phyloP scores from a whole-genome alignment of 371 early-diverging fungal genomes.

The Syncephalis plumigaleata region DNA sequence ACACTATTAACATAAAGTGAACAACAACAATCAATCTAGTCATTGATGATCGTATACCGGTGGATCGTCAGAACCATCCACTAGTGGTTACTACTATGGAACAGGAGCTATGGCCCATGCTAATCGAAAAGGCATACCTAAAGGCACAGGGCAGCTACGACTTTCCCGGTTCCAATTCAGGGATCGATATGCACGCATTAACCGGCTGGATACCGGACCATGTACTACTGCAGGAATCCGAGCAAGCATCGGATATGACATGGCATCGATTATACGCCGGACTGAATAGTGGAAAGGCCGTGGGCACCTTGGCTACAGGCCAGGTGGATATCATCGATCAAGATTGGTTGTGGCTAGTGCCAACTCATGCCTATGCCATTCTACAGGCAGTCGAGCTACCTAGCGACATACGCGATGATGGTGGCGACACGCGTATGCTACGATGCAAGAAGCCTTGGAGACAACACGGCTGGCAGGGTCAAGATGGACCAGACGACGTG shows the following conservation, averaged over 20 bases:
- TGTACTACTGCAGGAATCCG: conserved; percentile 47
- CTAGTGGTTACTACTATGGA: conserved; percentile 58
- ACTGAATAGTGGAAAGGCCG: conserved; percentile 23
- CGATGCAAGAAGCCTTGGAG: conserved; percentile 88
- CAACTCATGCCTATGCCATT: conserved; percentile 82
- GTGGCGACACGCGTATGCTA: conserved; percentile 13
- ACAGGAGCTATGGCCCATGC: conserved; percentile 70
- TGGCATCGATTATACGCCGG: not conserved
- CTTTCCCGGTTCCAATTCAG: conserved; percentile 85
- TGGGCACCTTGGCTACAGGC: conserved; percentile 49
- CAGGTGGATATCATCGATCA: conserved; percentile 53
- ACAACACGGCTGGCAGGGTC: conserved; percentile 68
- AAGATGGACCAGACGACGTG: conserved; percentile 54
- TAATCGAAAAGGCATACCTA: conserved; percentile 88
- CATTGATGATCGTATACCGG: conserved; percentile 77
- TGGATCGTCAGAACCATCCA: conserved; percentile 60
- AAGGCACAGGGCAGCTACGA: conserved; percentile 89
- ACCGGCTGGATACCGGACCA: conserved; percentile 92
- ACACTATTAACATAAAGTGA: not conserved
- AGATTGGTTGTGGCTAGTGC: conserved; percentile 51
- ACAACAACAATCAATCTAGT: conserved; percentile 25
- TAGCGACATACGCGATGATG: conserved; percentile 4
- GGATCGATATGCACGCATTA: conserved; percentile 72
- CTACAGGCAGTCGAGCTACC: conserved; percentile 24
- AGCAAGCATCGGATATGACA: conserved; percentile 16